A percentile compares a stretch with the other conserved stretches of the same genome.
Conservation (phyloP, 257 asterid species). For the Salvia splendens region DNA sequence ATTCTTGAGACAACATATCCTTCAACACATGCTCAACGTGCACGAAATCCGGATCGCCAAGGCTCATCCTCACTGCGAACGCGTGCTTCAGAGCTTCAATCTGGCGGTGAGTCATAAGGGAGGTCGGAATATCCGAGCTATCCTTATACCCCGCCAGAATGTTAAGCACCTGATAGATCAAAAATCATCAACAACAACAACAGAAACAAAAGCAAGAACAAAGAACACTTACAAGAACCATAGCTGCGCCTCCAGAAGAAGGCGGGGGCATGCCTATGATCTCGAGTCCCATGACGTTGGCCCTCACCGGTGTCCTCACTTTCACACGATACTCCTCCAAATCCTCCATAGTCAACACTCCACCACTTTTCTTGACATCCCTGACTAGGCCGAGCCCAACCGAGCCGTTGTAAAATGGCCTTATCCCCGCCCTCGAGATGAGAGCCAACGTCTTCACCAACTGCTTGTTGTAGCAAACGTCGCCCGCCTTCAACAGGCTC, state of each 20-base stretch:
- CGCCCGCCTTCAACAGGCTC: slow-evolving; percentile 48
- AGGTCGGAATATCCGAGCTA: slow-evolving; percentile 30
- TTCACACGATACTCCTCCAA: slow-evolving; percentile 50
- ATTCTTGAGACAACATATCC: slow-evolving; percentile 55
- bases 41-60: slow-evolving; percentile 69
- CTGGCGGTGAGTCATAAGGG: slow-evolving; percentile 55
- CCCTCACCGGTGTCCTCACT: slow-evolving; percentile 44
- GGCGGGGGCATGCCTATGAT: slow-evolving; percentile 73
- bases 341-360: slow-evolving; percentile 58
- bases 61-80: slow-evolving; percentile 58
- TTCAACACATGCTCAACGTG: slow-evolving; percentile 30
- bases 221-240: slow-evolving; percentile 53
- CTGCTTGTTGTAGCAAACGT: slow-evolving; percentile 48
- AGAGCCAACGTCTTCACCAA: slow-evolving; percentile 44
- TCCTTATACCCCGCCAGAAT: slow-evolving; percentile 55
- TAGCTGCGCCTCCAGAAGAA: slow-evolving; percentile 64
- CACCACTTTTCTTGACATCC: slow-evolving; percentile 56
- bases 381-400: slow-evolving; percentile 48
- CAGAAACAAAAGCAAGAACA: background rate
- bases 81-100: slow-evolving; percentile 72
- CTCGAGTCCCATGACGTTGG: slow-evolving; percentile 47
- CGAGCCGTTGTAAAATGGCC: slow-evolving; percentile 56
- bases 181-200: background rate
- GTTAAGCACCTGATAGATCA: slow-evolving; percentile 51
- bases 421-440: slow-evolving; percentile 40